Evolutionary conservation across 2,329 filamentous ascomycete genomes (phyloP).

Genomic region (Paecilomyces niveus): DNA sequence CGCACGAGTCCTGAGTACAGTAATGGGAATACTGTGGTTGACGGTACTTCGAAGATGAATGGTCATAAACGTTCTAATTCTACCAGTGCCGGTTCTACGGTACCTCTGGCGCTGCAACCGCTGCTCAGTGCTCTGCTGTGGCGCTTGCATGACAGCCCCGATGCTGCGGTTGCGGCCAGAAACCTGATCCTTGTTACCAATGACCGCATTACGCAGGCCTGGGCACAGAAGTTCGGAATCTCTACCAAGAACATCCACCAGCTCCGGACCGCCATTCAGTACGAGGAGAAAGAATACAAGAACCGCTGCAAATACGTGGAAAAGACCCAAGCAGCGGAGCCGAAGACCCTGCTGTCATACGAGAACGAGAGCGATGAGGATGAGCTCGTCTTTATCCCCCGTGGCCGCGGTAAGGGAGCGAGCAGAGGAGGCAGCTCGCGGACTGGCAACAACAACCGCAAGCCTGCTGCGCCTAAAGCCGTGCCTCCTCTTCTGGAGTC

Average conservation of each 20-base stretch:
- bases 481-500: slow-evolving; percentile 17
- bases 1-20: slow-evolving; percentile 39
- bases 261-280: slow-evolving; percentile 39
- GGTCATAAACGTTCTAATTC: slow-evolving; percentile 23
- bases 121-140: slow-evolving; percentile 40
- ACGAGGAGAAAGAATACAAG: slow-evolving; percentile 40
- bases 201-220: slow-evolving; percentile 34
- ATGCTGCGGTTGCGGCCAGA: slow-evolving; percentile 25
- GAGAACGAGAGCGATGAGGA: slow-evolving; percentile 44
- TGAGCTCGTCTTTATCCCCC: slow-evolving; percentile 40
- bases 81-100: slow-evolving; percentile 11
- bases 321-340: slow-evolving; percentile 33
- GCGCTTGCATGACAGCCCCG: slow-evolving; percentile 33
- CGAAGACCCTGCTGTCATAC: slow-evolving; percentile 39
- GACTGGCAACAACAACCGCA: slow-evolving; percentile 19
- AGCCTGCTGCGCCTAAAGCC: slow-evolving; percentile 19
- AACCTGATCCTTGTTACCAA: slow-evolving; percentile 39
- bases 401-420: slow-evolving; percentile 30
- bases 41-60: slow-evolving; percentile 20
- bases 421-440: slow-evolving; percentile 19
- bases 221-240: slow-evolving; percentile 43
- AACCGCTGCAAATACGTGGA: slow-evolving; percentile 40
- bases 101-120: slow-evolving; percentile 33
- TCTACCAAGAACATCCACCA: slow-evolving; percentile 43
- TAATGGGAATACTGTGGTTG: slow-evolving; percentile 15